Evolutionary conservation across 2,329 filamentous ascomycete species (phyloP), one percentile per base, ranked within the genome.

Genomic region (Curvularia spicifera): DNA sequence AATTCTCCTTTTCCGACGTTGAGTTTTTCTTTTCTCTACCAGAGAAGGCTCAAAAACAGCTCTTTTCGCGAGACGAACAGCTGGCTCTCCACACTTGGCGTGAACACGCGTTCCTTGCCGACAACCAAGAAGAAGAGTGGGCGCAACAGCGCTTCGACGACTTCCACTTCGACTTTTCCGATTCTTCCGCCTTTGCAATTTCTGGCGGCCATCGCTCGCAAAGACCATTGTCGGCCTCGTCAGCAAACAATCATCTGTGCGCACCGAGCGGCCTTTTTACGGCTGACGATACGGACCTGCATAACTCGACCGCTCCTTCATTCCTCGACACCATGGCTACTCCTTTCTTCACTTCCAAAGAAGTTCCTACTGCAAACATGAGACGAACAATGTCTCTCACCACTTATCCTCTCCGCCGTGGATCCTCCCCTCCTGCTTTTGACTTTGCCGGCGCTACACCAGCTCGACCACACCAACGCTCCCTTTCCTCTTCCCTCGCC

Each of bases 51-150:
- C 87, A 87, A 71, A 85, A 86, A 64, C 86, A 85, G 64, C 85
- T 90, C 61, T 89, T 93, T 73, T 88, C 88, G 24, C 82, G 81
- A 48, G 89, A 93, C 75, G 91, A 95, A 77, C 89, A 89, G 66
- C 78, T 84, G 43, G 76, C 87, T 57, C 80, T 89, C 55, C 84
- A 84, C 40, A 59, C 46, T 61, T 59, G 64, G 65, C 64, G 67
- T 59, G 57, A 67, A 43, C 66, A 66, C 52, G 59, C 61, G 40
- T 46, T 54, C 60, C 57, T 63, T 56, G 51, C 57, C 35, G 51
- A 57, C 55, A 48, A 60, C 46, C 53, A 50, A 46, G 45, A 58
- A 31, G 46, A 44, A 37, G 58, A 71, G 48, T 61, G 65, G 31
- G 69, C 67, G 28, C 59, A 66, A 48, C 69, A 73, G 56, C 72